phyloP scores from a whole-genome alignment of 208 protist genomes.

The Acanthamoeba royreba region DNA sequence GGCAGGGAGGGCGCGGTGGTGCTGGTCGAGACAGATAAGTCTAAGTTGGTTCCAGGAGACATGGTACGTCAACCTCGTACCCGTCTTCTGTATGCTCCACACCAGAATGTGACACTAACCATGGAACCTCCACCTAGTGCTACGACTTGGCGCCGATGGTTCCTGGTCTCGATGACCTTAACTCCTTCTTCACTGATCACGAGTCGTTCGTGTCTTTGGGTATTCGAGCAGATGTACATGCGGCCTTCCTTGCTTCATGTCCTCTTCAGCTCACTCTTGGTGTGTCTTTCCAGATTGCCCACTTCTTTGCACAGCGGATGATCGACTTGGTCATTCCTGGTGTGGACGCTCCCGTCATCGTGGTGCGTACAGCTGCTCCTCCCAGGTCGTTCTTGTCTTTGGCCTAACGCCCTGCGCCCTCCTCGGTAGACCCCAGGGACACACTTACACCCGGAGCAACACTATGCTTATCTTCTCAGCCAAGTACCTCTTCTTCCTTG shows the following conservation, averaged over 20 bases:
- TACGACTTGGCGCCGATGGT: background rate
- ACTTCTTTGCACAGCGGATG: background rate
- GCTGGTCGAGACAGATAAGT: background rate
- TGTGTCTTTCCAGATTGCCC: background rate
- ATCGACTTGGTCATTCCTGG: background rate
- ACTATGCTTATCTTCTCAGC: background rate
- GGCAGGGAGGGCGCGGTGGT: background rate
- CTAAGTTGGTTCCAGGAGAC: background rate
- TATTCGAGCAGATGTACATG: background rate
- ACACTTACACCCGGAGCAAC: background rate
- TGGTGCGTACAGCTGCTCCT: background rate
- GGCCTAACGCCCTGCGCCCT: background rate
- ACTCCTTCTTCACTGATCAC: background rate
- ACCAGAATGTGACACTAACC: too few species aligned
- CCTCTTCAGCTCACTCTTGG: background rate
- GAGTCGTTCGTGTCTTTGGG: background rate
- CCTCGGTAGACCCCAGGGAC: background rate
- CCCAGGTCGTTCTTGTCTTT: background rate
- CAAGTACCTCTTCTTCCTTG: too few species aligned
- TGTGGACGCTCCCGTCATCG: background rate
- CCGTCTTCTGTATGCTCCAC: too few species aligned
- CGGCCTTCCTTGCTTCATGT: background rate
- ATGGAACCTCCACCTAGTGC: background rate
- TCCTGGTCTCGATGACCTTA: background rate
- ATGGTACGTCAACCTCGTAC: background rate